Percentiles rank a stretch among this genome's conserved stretches.
These are phyloP conservation scores for Candida sp. DNA, from an alignment of 1,139 yeast genomes.

Conservation along the genomic window DNA sequence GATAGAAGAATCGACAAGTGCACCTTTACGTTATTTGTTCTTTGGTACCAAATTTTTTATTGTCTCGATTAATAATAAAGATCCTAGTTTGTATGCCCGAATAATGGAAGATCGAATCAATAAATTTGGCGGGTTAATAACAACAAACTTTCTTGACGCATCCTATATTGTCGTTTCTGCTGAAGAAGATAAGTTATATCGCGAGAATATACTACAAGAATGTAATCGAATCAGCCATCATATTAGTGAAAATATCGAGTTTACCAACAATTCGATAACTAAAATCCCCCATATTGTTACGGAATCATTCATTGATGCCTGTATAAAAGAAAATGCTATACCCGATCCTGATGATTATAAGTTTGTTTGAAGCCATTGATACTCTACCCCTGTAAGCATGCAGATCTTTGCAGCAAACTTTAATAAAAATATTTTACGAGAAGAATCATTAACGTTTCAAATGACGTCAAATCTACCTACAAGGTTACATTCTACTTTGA, in stretches of 20 bases:
- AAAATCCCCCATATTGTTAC: slow-evolving; percentile 48
- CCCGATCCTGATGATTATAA: slow-evolving; percentile 46
- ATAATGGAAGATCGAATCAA: slow-evolving; percentile 18
- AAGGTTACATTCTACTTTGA: no score
- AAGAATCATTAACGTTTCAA: no score
- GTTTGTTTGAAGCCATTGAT: slow-evolving; percentile 3
- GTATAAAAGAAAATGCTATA: slow-evolving; percentile 33
- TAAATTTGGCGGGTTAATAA: slow-evolving; percentile 30
- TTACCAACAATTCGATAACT: slow-evolving; percentile 13
- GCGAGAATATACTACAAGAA: slow-evolving; percentile 4
- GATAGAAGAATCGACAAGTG: slow-evolving; percentile 2
- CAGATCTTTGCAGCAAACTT: no score
- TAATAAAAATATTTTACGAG: no score
- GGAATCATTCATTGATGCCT: slow-evolving; percentile 38
- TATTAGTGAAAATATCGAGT: slow-evolving; percentile 18
- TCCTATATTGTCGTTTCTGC: slow-evolving; percentile 22
- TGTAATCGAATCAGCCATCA: slow-evolving; percentile 13
- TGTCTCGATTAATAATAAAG: slow-evolving; percentile 1
- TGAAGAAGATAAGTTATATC: slow-evolving; percentile 5
- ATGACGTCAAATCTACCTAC: no score
- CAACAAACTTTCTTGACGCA: slow-evolving; percentile 12
- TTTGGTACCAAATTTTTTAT: not conserved
- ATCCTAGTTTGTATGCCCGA: slow-evolving; percentile 2
- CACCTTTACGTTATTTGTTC: slow-evolving; percentile 1
- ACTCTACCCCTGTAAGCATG: not conserved